Evolutionary conservation across 106 monocot species (phyloP).

Genomic region (Alisma plantagoaquatica): DNA sequence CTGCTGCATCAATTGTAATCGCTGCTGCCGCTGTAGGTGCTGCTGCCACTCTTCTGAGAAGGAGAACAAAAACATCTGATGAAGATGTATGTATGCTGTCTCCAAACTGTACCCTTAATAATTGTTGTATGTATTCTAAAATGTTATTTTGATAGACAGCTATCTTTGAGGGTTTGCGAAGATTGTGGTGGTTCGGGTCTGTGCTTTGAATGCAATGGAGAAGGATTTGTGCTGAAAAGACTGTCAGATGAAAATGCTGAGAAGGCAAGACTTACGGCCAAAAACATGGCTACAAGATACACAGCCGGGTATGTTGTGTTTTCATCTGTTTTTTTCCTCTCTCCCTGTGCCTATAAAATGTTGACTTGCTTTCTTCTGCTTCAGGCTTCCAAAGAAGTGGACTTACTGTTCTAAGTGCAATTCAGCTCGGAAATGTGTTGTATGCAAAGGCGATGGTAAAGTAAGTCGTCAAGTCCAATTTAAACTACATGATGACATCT

Average conservation of each 20-base stretch:
- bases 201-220: slow-evolving; percentile 77
- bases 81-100: slow-evolving; percentile 15
- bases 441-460: slow-evolving; percentile 64
- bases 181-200: slow-evolving; percentile 89
- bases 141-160: slow-evolving; percentile 33
- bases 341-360: not conserved
- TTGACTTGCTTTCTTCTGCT: slow-evolving; percentile 6
- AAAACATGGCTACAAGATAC: slow-evolving; percentile 77
- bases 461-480: no score
- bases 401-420: slow-evolving; percentile 77
- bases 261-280: slow-evolving; percentile 69
- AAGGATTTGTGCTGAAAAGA: slow-evolving; percentile 83
- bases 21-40: slow-evolving; percentile 56
- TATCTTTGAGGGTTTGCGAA: slow-evolving; percentile 35
- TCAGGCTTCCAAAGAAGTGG: slow-evolving; percentile 93
- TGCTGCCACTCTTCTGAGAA: slow-evolving; percentile 44
- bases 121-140: not conserved
- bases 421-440: slow-evolving; percentile 64
- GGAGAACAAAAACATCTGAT: slow-evolving; percentile 36
- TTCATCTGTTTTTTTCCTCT: not conserved
- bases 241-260: slow-evolving; percentile 61
- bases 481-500: slow-evolving; percentile 19
- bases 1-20: slow-evolving; percentile 43
- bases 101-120: not conserved
- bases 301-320: slow-evolving; percentile 57